Conservation (phyloP, 768 basidiomycete species). For the Sutorius australiensis region DNA sequence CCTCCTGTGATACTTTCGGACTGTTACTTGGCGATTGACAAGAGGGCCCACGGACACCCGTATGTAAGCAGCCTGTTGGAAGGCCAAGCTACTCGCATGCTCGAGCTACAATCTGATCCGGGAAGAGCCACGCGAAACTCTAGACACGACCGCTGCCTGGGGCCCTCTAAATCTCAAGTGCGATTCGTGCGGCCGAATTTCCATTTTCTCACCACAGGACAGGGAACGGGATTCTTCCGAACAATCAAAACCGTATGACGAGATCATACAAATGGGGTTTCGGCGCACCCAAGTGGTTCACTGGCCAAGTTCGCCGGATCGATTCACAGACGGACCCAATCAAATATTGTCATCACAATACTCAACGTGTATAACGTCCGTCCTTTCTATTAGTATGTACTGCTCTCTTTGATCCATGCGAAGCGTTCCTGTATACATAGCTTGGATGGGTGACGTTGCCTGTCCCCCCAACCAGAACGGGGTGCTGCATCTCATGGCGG, state of each 20-base stretch:
- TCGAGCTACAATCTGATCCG: conserved; percentile 17
- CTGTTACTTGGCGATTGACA: conserved; percentile 27
- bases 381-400: conserved; percentile 13
- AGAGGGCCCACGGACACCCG: conserved; percentile 19
- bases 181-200: conserved; percentile 20
- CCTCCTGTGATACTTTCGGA: conserved; percentile 13
- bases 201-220: conserved; percentile 13
- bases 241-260: conserved; percentile 16
- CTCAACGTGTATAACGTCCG: conserved; percentile 24
- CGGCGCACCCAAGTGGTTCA: conserved; percentile 11
- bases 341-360: conserved; percentile 18
- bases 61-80: conserved; percentile 11
- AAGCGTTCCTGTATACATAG: conserved; percentile 23
- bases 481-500: conserved; percentile 15
- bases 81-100: conserved; percentile 5
- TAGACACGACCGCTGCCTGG: conserved; percentile 9
- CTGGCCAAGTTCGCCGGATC: conserved; percentile 22
- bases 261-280: conserved; percentile 26
- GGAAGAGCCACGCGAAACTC: conserved; percentile 21
- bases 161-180: conserved; percentile 24
- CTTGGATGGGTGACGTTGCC: conserved; percentile 20
- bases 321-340: conserved; percentile 20
- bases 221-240: conserved; percentile 22
- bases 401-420: conserved; percentile 24
- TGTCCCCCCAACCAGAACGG: conserved; percentile 17